phyloP scores from a whole-genome alignment of 352 stramenopile species.

The Phytophthora pseudosyringae region DNA sequence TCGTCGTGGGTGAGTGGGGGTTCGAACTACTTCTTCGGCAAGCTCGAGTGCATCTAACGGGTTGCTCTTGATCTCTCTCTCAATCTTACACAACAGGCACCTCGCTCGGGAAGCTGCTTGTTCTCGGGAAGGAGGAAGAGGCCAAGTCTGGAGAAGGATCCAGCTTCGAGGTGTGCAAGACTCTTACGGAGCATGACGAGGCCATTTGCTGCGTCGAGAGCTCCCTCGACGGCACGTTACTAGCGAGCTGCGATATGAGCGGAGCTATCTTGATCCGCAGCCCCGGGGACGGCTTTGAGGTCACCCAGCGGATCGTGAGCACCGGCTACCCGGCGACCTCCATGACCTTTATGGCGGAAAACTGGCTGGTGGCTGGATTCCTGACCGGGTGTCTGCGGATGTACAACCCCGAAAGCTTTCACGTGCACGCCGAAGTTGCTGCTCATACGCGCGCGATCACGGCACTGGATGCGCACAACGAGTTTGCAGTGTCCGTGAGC shows the following conservation, averaged over 20 bases:
- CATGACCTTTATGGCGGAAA: constrained; percentile 61
- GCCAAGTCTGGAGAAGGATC: constrained; percentile 49
- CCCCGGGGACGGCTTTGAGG: constrained; percentile 58
- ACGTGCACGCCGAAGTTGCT: constrained; percentile 65
- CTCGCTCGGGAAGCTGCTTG: constrained; percentile 63
- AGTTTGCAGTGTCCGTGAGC: constrained; percentile 63
- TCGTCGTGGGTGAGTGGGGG: constrained; percentile 55
- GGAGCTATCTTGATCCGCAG: constrained; percentile 66
- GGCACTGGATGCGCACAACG: constrained; percentile 58
- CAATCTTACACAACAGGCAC: constrained; percentile 39
- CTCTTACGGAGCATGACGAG: constrained; percentile 56
- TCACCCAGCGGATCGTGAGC: constrained; percentile 64
- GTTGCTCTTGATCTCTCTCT: not conserved
- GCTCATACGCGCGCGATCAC: constrained; percentile 77
- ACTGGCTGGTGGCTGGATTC: constrained; percentile 66
- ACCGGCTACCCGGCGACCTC: constrained; percentile 53
- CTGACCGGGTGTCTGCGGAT: constrained; percentile 65
- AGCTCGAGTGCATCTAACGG: not conserved
- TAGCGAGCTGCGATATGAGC: constrained; percentile 68
- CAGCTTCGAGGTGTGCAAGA: constrained; percentile 73
- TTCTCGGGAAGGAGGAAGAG: constrained; percentile 62
- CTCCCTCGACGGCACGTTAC: constrained; percentile 37
- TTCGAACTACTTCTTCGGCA: not conserved
- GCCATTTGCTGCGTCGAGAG: constrained; percentile 69
- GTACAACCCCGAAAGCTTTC: constrained; percentile 57